Percentiles rank a stretch among this genome's conserved stretches.
phyloP scores from a whole-genome alignment of 805 yeast genomes.

The Starmerella kuoi region DNA sequence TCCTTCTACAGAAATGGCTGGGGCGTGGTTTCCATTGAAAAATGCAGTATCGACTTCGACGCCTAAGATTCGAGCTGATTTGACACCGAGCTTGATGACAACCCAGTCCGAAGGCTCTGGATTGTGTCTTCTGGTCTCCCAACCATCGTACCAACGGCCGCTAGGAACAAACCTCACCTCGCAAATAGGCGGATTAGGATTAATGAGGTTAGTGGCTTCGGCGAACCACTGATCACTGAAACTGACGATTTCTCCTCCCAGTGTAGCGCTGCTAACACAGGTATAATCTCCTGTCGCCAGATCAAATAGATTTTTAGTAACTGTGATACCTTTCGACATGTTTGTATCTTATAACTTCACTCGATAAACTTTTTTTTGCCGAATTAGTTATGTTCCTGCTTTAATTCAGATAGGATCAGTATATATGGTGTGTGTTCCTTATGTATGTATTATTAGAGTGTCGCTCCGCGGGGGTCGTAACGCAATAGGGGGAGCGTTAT shows the following conservation, averaged over 20 bases:
- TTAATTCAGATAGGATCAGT: too few relatives aligned
- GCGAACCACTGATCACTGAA: slow-evolving; percentile 94
- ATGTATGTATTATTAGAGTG: too few relatives aligned
- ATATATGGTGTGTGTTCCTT: too few relatives aligned
- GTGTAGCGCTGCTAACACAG: slow-evolving; percentile 72
- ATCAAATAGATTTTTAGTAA: slow-evolving; percentile 20
- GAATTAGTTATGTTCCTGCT: too few relatives aligned
- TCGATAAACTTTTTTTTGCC: too few relatives aligned
- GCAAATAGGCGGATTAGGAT: slow-evolving; percentile 67
- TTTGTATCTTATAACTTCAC: too few relatives aligned
- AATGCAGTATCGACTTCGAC: slow-evolving; percentile 88
- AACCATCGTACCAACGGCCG: slow-evolving; percentile 98
- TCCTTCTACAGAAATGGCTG: slow-evolving; percentile 76
- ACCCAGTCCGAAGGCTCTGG: slow-evolving; percentile 79
- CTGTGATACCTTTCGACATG: slow-evolving; percentile 13
- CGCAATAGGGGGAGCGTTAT: too few relatives aligned
- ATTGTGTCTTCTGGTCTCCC: slow-evolving; percentile 97
- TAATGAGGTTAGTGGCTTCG: slow-evolving; percentile 72
- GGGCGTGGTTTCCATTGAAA: slow-evolving; percentile 94
- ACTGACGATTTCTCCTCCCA: slow-evolving; percentile 63
- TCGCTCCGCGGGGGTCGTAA: too few relatives aligned
- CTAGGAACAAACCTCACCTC: slow-evolving; percentile 69
- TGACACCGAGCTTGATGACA: slow-evolving; percentile 67
- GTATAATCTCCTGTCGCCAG: slow-evolving; percentile 20
- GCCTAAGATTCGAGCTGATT: slow-evolving; percentile 65